Evolutionary conservation across 192 early-diverging fungal genomes (phyloP), one percentile per base, ranked within the genome.

Genomic region (Coemansia sp.): DNA sequence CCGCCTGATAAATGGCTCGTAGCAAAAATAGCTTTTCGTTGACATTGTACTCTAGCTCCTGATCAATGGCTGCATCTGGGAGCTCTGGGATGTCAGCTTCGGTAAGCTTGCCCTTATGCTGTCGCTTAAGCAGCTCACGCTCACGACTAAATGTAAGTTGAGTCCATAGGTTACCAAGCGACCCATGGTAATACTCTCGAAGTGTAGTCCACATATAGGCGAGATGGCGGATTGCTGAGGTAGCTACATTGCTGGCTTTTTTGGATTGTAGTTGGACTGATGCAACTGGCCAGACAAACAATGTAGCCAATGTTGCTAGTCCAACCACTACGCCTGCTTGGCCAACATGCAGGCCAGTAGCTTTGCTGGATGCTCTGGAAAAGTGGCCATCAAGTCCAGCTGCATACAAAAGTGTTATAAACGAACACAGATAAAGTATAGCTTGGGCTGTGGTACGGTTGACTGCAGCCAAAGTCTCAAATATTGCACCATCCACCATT

Each of bases 11-110:
- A n/a, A 75, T 58, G 11, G 66, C 72, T 2, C 62, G 61, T 7
- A 75, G 12, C 5, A 75, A 43, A 54, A 75, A 75, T 10, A 68
- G 36, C 2, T 28, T 38, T 44, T 75, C 66, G 34, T 58, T 58
- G 17, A 54, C 44, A 41, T 75, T 39, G 50, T 75, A 75, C 32
- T 21, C 47, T 26, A 75, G 60, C 3, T 56, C 53, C 8, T 34
- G 26, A 26, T 45, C 40, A 1, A 58, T 42, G 12, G 20, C 21
- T 6, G 32, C 41, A 15, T 47, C 32, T 1, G 52, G 41, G 26
- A 63, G 38, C 37, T 37, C 30, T 11, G 53, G 49, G 7, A 72
- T 48, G 9, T 72, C 70, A n/a, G 39, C 58, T 10, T 39, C 11
- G 4, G 30, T 62, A 14, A 72, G 31, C 12, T 54, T n/a, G 39